Conservation (phyloP, 768 basidiomycete genomes). For the Cystobasidium onofrii region DNA sequence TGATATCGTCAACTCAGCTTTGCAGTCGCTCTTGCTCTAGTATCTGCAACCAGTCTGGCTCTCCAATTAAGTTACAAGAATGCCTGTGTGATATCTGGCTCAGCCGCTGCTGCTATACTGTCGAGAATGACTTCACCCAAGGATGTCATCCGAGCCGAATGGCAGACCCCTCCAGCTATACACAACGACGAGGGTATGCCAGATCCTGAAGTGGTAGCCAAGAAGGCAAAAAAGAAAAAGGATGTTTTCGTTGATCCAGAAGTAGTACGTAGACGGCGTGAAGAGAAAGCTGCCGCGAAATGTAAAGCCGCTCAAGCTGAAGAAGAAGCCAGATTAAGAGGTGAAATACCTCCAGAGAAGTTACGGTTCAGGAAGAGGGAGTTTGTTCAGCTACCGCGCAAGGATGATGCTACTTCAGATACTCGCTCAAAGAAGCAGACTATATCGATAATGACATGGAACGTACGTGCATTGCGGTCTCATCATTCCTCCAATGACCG, state of each 20-base stretch:
- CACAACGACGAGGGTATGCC: neutral
- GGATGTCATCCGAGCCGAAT: neutral
- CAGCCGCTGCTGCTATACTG: too few species aligned
- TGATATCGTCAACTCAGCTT: too few species aligned
- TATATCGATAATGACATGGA: conserved; percentile 25
- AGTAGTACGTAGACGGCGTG: conserved; percentile 11
- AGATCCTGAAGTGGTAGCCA: neutral
- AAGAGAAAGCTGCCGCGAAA: conserved; percentile 21
- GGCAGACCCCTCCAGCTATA: neutral
- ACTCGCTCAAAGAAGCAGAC: neutral
- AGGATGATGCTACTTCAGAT: neutral
- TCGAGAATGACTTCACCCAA: neutral
- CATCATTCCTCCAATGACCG: too few species aligned
- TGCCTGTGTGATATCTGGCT: too few species aligned
- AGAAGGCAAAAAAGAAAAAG: conserved; percentile 21
- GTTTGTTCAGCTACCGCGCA: neutral
- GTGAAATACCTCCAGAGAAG: neutral
- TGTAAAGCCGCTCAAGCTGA: neutral
- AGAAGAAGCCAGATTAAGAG: neutral
- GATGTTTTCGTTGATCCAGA: conserved; percentile 23
- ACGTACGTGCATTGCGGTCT: conserved; percentile 14
- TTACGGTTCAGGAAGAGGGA: conserved; percentile 1
- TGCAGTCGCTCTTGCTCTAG: too few species aligned
- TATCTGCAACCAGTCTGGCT: too few species aligned
- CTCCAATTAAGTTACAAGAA: too few species aligned